Conservation (phyloP, 31 red algal species). For the Asparagopsis taxiformis region DNA sequence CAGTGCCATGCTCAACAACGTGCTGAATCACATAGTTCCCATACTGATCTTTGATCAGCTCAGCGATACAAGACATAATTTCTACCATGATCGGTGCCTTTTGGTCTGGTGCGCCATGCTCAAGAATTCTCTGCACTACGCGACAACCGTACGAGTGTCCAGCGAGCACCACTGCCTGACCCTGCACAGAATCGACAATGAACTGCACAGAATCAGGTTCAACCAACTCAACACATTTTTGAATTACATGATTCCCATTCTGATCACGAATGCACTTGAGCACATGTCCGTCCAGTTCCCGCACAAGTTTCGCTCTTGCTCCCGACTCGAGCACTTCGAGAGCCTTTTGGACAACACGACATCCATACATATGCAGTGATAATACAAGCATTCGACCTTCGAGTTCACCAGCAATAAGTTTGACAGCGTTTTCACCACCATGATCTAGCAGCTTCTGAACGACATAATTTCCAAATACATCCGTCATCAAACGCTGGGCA, state of each 20-base stretch:
- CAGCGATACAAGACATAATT: constrained; percentile 76
- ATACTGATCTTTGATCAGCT: constrained; percentile 94
- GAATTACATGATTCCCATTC: constrained; percentile 99
- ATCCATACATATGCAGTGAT: constrained; percentile 99
- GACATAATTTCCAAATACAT: constrained; percentile 99
- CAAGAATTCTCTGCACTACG: constrained; percentile 95
- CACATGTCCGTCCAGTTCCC: constrained; percentile 95
- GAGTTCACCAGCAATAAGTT: constrained; percentile 74
- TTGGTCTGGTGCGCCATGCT: constrained; percentile 76
- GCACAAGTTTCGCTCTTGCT: constrained; percentile 60
- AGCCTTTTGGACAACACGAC: constrained; percentile 98
- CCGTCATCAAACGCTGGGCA: constrained; percentile 86
- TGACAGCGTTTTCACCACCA: constrained; percentile 62
- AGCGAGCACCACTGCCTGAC: constrained; percentile 83
- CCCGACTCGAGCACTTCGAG: constrained; percentile 79
- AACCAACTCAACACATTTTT: constrained; percentile 97
- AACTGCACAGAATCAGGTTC: constrained; percentile 82
- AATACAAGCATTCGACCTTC: constrained; percentile 88
- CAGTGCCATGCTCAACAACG: constrained; percentile 89
- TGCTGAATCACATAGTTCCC: constrained; percentile 98
- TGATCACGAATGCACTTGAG: constrained; percentile 98
- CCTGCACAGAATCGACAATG: constrained; percentile 88
- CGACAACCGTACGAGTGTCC: constrained; percentile 99
- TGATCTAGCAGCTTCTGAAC: constrained; percentile 97
- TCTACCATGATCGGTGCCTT: constrained; percentile 88